Evolutionary conservation across 139 green algal species (phyloP).

Genomic region (Dunaliella sp.): DNA sequence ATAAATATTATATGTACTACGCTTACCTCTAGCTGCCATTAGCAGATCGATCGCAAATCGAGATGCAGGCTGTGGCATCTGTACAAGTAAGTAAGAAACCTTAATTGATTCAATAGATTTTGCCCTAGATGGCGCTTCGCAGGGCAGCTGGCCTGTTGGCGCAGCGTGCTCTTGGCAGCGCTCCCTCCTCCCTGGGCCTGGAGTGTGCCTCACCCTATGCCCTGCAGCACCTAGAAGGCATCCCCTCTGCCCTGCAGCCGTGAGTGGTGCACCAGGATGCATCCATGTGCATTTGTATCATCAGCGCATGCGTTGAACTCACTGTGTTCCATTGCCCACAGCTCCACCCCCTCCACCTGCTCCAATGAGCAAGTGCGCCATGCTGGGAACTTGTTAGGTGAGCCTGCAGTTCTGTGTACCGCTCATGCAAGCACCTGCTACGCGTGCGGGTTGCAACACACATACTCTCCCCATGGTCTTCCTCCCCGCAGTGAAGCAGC

Average conservation of each 20-base stretch:
- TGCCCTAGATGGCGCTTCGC: conserved; percentile 9
- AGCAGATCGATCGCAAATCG: no score
- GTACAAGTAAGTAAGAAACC: no score
- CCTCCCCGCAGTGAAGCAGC: conserved; percentile 81
- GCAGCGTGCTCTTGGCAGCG: neutral
- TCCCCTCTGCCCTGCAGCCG: neutral
- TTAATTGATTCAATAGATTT: no score
- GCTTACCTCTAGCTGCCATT: no score
- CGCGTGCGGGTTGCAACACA: neutral
- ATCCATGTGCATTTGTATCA: neutral
- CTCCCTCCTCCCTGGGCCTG: neutral
- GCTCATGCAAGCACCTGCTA: neutral
- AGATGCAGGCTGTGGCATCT: no score
- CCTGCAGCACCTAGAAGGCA: neutral
- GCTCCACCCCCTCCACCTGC: neutral
- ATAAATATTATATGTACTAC: no score
- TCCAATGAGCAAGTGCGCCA: conserved; percentile 43
- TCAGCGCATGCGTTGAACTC: neutral
- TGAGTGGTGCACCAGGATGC: neutral
- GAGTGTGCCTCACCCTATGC: neutral
- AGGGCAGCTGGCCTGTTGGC: conserved; percentile 8
- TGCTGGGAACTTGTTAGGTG: conserved; percentile 56
- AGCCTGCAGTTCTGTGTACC: neutral
- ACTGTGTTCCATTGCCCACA: neutral
- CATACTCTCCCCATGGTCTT: neutral